Evolutionary conservation across 1,139 yeast species (phyloP).

Genomic region (Kurtzmaniella natalensis): DNA sequence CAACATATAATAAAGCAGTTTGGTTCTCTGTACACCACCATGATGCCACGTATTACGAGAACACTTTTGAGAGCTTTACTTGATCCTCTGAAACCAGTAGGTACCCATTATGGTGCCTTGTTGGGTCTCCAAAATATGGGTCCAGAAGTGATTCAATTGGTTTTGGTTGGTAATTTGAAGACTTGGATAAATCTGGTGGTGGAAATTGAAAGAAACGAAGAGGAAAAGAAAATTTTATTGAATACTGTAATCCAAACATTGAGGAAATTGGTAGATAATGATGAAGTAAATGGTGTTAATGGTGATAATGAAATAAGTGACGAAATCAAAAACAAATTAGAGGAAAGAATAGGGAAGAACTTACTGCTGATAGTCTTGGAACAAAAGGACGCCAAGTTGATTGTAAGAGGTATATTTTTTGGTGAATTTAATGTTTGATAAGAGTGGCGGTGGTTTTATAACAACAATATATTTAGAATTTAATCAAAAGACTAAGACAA

Average conservation of each 20-base stretch:
- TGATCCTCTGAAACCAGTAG: slow-evolving; percentile 71
- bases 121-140: slow-evolving; percentile 83
- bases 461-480: too few relatives aligned
- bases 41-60: slow-evolving; percentile 91
- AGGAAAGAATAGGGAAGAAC: slow-evolving; percentile 57
- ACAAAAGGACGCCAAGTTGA: slow-evolving; percentile 50
- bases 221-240: slow-evolving; percentile 44
- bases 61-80: slow-evolving; percentile 87
- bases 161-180: slow-evolving; percentile 77
- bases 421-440: slow-evolving; percentile 48
- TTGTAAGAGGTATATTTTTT: slow-evolving; percentile 70
- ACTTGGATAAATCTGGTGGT: slow-evolving; percentile 68
- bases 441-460: too few relatives aligned
- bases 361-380: slow-evolving; percentile 49
- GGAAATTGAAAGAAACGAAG: slow-evolving; percentile 30
- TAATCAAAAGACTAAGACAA: too few relatives aligned
- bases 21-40: slow-evolving; percentile 83
- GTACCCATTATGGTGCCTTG: slow-evolving; percentile 91
- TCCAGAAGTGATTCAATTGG: slow-evolving; percentile 79
- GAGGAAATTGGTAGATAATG: slow-evolving; percentile 31
- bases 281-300: slow-evolving; percentile 29
- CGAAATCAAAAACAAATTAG: slow-evolving; percentile 43
- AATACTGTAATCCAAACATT: slow-evolving; percentile 55
- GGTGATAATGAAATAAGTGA: slow-evolving; percentile 33
- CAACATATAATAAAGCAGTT: slow-evolving; percentile 73